phyloP scores from a whole-genome alignment of 2,329 filamentous ascomycete genomes.

The Pestalotiopsis sp. region DNA sequence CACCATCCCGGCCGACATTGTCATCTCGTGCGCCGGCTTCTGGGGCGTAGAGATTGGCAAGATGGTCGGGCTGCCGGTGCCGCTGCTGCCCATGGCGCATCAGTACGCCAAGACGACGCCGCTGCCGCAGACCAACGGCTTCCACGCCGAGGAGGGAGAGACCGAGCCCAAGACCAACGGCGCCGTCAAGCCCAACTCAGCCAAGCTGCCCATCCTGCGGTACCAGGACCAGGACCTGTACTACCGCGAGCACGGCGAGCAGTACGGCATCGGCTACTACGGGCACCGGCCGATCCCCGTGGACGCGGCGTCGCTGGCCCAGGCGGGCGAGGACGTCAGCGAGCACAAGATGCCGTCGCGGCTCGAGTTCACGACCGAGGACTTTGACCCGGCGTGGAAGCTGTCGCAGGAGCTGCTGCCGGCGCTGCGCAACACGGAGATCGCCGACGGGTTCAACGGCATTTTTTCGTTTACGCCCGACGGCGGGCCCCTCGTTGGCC shows the following conservation, averaged over 20 bases:
- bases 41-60: constrained; percentile 68
- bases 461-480: constrained; percentile 70
- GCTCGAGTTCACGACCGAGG: constrained; percentile 59
- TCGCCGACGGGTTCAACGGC: constrained; percentile 66
- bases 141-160: neutral
- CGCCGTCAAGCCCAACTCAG: constrained; percentile 41
- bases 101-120: constrained; percentile 66
- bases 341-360: constrained; percentile 67
- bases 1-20: constrained; percentile 58
- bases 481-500: constrained; percentile 61
- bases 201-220: constrained; percentile 59
- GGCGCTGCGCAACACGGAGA: constrained; percentile 47
- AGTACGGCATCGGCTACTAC: constrained; percentile 66
- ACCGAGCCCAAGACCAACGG: neutral
- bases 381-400: constrained; percentile 64
- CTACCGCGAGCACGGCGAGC: constrained; percentile 66
- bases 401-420: constrained; percentile 58
- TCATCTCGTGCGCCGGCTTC: constrained; percentile 66
- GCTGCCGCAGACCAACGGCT: constrained; percentile 34
- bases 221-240: constrained; percentile 67
- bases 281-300: constrained; percentile 65
- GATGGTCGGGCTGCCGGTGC: constrained; percentile 60
- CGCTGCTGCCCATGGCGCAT: constrained; percentile 62
- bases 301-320: constrained; percentile 54
- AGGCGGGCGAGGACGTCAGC: constrained; percentile 54